Evolutionary conservation across 148 eudicot genomes (phyloP).

Genomic region (Fagopyrum tataricum): DNA sequence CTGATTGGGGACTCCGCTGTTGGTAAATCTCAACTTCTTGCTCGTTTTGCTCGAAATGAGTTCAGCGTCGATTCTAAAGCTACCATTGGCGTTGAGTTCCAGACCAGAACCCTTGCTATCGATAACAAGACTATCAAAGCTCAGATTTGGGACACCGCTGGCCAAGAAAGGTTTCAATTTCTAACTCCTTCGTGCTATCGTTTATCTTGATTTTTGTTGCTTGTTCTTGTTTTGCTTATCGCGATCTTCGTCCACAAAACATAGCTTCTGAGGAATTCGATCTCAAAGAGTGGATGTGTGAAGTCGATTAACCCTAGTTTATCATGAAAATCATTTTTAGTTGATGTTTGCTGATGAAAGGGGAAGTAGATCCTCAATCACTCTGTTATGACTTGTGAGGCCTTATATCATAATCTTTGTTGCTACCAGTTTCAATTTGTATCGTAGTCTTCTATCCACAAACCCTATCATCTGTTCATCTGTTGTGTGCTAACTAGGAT

Average conservation of each 20-base stretch:
- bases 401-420: no score
- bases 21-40: constrained; percentile 38
- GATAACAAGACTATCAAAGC: constrained; percentile 37
- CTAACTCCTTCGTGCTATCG: not conserved
- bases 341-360: no score
- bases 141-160: constrained; percentile 40
- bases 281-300: not conserved
- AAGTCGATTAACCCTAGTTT: not conserved
- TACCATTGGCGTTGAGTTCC: constrained; percentile 42
- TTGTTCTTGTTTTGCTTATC: not conserved
- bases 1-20: constrained; percentile 42
- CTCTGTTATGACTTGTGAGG: no score
- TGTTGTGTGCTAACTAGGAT: not conserved
- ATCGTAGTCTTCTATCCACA: no score
- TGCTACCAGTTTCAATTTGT: no score
- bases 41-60: constrained; percentile 38
- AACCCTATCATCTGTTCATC: not conserved
- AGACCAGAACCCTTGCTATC: constrained; percentile 33
- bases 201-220: not conserved
- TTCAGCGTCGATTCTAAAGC: constrained; percentile 37
- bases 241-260: not conserved
- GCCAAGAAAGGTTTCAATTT: constrained; percentile 3
- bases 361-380: no score
- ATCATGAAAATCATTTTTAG: not conserved
- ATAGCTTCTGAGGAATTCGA: not conserved